Conservation (phyloP, 1,139 yeast species). For the Suhomyces wounanorum region DNA sequence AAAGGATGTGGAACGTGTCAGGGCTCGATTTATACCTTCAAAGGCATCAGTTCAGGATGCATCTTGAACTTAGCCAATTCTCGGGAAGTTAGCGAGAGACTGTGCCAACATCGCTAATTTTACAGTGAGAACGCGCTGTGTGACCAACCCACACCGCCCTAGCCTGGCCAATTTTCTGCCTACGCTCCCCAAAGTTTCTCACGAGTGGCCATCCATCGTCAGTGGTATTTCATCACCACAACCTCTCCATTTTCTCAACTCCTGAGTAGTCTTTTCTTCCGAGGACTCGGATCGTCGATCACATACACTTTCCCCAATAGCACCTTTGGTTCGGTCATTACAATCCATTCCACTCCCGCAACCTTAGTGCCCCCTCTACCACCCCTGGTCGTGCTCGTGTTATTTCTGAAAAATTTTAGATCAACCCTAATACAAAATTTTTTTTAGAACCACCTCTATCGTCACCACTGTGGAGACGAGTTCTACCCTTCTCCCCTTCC, state of each 20-base stretch:
- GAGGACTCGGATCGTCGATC: not conserved
- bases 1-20: not conserved
- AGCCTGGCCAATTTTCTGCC: not conserved
- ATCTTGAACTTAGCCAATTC: no score
- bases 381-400: constrained; percentile 8
- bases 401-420: constrained; percentile 5
- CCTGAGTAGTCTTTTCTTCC: not conserved
- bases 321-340: not conserved
- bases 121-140: not conserved
- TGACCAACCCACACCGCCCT: not conserved
- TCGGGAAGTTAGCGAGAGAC: not conserved
- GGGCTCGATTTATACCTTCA: not conserved
- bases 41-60: no score
- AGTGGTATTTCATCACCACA: no score
- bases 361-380: constrained; percentile 1
- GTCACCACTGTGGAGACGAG: constrained; percentile 7
- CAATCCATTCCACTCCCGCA: not conserved
- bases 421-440: constrained; percentile 4
- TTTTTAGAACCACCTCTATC: constrained; percentile 3
- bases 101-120: not conserved
- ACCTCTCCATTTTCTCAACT: not conserved
- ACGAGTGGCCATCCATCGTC: no score
- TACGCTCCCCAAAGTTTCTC: no score
- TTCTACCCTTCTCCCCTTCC: not conserved
- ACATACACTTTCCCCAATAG: not conserved